phyloP scores from a whole-genome alignment of 1,284 basidiomycete species.

The Malassezia pachydermatis region DNA sequence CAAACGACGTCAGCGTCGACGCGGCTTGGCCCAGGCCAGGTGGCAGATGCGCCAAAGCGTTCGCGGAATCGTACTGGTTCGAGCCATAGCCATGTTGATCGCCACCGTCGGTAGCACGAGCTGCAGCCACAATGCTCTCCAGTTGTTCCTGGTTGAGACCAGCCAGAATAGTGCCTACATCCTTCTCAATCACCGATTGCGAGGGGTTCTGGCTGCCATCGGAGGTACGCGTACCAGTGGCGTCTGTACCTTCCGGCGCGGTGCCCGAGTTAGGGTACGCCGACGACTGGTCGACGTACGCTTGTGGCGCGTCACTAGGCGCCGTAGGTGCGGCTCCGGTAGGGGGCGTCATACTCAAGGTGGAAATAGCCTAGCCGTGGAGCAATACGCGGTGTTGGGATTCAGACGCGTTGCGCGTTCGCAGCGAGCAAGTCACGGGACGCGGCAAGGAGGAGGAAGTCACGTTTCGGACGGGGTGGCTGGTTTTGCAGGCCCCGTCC shows the following conservation, averaged over 20 bases:
- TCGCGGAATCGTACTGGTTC: conserved; percentile 8
- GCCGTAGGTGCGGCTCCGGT: conserved; percentile 8
- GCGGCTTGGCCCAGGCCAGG: conserved; percentile 33
- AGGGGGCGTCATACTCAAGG: conserved; percentile 10
- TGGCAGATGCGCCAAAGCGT: conserved; percentile 20
- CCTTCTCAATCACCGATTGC: conserved; percentile 25
- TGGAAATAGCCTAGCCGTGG: neutral
- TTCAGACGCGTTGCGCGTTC: conserved; percentile 16
- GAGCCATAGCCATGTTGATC: conserved; percentile 10
- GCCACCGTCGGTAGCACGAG: conserved; percentile 20
- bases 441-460: conserved; percentile 12
- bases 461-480: conserved; percentile 17
- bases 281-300: conserved; percentile 17
- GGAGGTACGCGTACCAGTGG: neutral
- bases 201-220: conserved; percentile 16
- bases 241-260: neutral
- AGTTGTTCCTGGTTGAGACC: conserved; percentile 38
- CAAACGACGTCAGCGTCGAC: conserved; percentile 34
- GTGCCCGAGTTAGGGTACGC: conserved; percentile 3
- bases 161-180: conserved; percentile 36
- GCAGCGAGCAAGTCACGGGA: conserved; percentile 19
- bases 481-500: too few relatives aligned
- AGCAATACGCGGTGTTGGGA: conserved; percentile 15
- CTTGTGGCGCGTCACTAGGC: conserved; percentile 9
- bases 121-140: conserved; percentile 37